Evolutionary conservation across 345 rosid species (phyloP), one percentile per base, ranked within the genome.

Genomic region (Turnera subulata): DNA sequence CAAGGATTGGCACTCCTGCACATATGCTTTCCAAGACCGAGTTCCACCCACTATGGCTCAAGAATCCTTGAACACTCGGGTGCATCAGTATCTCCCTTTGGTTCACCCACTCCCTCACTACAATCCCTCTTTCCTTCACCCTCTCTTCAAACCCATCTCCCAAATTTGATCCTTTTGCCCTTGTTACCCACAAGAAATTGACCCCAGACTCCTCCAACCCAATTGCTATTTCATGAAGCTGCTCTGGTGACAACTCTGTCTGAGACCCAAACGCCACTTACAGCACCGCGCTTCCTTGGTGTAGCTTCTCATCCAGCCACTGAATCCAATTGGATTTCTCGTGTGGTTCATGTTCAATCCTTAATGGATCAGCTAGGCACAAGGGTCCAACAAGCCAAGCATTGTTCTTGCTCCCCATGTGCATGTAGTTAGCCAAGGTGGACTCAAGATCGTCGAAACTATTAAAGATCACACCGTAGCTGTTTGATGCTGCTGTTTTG

Each of bases 41-140:
- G 55, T 88, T 91, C 97, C 96, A 88, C 5, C 96, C 97, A 33
- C 94, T 88, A 35, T 91, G 97, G 35, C 89, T 88, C 59, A 88
- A 38, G 39, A 84, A 85, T 20, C 96, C 96, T 9, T 26, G 62
- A 8, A 91, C 72, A 26, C 84, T 74, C 12, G 23, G 62, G 75
- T 91, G 96, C 55, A 17, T 38, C 15, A 91, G 25, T 40, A 88
- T 80, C 63, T 78, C 79, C 55, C 63, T 69, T 53, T 88, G 92
- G 11, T 88, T 76, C 2, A 91, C 94, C 92, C 96, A 91, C 1
- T 81, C 85, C 53, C 70, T 67, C 47, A 84, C 80, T 35, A 91
- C 60, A 38, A 84, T 48, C 9, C 96, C 95, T 51, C 71, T 78
- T 7, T 63, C 80, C 9, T 67, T 62, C 0, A 82, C 66, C 33